Percentiles rank a stretch among this genome's conserved stretches.
phyloP scores from a whole-genome alignment of 345 rosid genomes.

The Rhizophora apiculata region DNA sequence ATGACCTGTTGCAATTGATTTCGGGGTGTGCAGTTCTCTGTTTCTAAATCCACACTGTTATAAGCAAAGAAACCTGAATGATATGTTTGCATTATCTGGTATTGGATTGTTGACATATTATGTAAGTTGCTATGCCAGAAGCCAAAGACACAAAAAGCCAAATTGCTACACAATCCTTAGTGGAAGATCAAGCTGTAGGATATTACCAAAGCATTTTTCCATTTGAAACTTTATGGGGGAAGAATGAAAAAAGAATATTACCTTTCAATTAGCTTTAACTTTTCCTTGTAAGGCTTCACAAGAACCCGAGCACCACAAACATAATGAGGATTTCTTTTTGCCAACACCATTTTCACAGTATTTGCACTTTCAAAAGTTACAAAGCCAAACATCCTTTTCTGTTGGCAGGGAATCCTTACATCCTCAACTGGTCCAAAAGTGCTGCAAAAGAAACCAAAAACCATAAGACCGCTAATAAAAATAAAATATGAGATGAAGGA shows the following conservation, averaged over 20 bases:
- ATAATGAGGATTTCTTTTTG: slow-evolving; percentile 67
- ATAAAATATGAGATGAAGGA: background rate
- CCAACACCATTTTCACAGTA: slow-evolving; percentile 52
- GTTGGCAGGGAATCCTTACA: slow-evolving; percentile 70
- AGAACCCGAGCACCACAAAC: slow-evolving; percentile 71
- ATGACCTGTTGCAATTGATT: background rate
- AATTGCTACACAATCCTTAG: no score
- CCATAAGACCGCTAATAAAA: background rate
- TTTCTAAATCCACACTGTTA: no score
- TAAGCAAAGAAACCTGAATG: no score
- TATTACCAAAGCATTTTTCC: no score
- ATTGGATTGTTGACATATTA: no score
- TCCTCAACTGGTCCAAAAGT: slow-evolving; percentile 61
- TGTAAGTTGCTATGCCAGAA: no score
- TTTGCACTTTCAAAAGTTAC: slow-evolving; percentile 58
- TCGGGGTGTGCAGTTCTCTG: no score
- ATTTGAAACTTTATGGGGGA: background rate
- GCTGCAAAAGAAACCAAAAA: slow-evolving; percentile 28
- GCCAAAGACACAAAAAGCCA: no score
- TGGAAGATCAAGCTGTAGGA: no score
- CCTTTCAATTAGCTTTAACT: slow-evolving; percentile 57
- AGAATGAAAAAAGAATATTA: slow-evolving; percentile 12
- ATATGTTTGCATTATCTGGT: no score
- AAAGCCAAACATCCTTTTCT: slow-evolving; percentile 69
- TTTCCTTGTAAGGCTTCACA: slow-evolving; percentile 71